Percentiles rank a stretch among this genome's conserved stretches.
These are phyloP conservation scores for Epichloe uncinata DNA, from an alignment of 2,329 filamentous ascomycete species.

Conservation along the genomic window DNA sequence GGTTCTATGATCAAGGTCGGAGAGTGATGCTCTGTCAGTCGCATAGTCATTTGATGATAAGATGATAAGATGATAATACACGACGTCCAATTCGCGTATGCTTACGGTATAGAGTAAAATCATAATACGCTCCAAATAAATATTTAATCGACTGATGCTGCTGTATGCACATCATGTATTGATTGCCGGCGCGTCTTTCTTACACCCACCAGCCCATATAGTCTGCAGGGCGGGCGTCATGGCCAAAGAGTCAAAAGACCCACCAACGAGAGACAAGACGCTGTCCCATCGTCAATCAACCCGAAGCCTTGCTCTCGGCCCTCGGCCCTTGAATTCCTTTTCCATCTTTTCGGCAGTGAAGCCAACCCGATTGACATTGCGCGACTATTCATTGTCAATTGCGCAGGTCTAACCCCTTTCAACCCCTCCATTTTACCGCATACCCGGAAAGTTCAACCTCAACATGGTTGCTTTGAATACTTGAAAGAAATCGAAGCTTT, in stretches of 20 bases:
- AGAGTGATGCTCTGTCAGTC: background rate
- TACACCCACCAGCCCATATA: background rate
- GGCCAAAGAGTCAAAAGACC: background rate
- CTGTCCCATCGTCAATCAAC: conserved; percentile 16
- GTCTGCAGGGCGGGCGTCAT: background rate
- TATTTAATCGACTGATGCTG: too few species aligned
- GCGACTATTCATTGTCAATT: background rate
- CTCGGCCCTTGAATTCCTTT: background rate
- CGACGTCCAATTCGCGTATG: background rate
- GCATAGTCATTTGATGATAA: background rate
- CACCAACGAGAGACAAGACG: conserved; percentile 8
- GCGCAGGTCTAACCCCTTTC: background rate
- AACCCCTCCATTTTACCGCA: conserved; percentile 2
- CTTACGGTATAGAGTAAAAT: background rate
- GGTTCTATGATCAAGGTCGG: background rate
- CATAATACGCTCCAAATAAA: too few species aligned
- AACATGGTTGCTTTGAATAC: conserved; percentile 1
- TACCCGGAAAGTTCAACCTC: conserved; percentile 1
- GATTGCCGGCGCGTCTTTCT: background rate
- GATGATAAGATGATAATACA: background rate
- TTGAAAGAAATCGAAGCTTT: conserved; percentile 2
- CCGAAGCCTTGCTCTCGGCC: conserved; percentile 20
- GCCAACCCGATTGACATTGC: background rate
- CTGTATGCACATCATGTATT: too few species aligned
- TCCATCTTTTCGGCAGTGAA: background rate